phyloP scores from a whole-genome alignment of 1,284 basidiomycete species.

The Pterula multifida region DNA sequence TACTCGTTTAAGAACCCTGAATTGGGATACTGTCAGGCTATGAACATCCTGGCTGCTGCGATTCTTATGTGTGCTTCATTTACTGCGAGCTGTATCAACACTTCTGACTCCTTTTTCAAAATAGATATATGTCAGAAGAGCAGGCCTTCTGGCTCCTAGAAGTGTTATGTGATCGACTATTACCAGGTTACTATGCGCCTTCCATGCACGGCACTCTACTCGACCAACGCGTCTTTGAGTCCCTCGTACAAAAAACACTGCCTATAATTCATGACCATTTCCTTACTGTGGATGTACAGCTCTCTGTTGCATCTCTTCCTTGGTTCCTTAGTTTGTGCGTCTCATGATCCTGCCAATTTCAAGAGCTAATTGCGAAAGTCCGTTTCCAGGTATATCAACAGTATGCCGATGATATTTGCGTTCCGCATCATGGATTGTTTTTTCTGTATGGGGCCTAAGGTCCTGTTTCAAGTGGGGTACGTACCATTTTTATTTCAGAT shows the following conservation, averaged over 20 bases:
- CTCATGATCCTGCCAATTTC: background rate
- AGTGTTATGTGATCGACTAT: constrained; percentile 86
- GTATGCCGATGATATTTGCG: constrained; percentile 98
- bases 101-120: constrained; percentile 11
- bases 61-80: constrained; percentile 62
- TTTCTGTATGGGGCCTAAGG: constrained; percentile 98
- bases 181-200: constrained; percentile 88
- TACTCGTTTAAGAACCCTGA: constrained; percentile 98
- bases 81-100: constrained; percentile 4
- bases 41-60: constrained; percentile 90
- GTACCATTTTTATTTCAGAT: constrained; percentile 17
- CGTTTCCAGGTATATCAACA: constrained; percentile 77
- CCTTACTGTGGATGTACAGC: constrained; percentile 83
- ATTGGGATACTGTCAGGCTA: constrained; percentile 82
- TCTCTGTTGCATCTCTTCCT: constrained; percentile 92
- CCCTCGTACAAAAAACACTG: constrained; percentile 83
- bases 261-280: constrained; percentile 95
- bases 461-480: constrained; percentile 93
- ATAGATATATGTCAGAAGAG: constrained; percentile 96
- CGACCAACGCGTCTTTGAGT: constrained; percentile 96
- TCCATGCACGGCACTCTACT: constrained; percentile 98
- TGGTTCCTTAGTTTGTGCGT: constrained; percentile 93
- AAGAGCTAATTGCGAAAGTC: background rate
- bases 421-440: constrained; percentile 99
- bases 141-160: constrained; percentile 98